A percentile compares a stretch with the other conserved stretches of the same genome.
These are phyloP conservation scores for Aquilaria malaccensis DNA, from an alignment of 345 rosid genomes.

Conservation along the genomic window DNA sequence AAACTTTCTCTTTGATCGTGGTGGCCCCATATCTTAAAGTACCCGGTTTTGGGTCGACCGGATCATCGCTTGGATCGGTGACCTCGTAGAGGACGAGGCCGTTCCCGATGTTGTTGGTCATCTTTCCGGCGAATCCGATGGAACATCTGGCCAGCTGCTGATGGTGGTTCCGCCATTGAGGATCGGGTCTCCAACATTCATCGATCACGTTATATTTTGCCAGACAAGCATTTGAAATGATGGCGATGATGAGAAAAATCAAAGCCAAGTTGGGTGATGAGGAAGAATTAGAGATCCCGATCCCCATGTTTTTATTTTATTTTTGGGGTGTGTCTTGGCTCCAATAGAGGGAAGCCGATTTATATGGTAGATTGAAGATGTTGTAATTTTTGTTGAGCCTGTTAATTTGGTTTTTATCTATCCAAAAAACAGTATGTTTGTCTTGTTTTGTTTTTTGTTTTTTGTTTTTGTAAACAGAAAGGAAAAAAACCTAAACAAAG, in stretches of 20 bases:
- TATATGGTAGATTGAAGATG: too few species aligned
- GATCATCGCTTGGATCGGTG: slow-evolving; percentile 58
- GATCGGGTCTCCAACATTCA: slow-evolving; percentile 54
- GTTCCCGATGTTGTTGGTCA: slow-evolving; percentile 52
- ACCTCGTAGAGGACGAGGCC: slow-evolving; percentile 31
- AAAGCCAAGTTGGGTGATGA: slow-evolving; percentile 5
- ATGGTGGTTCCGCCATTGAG: slow-evolving; percentile 40
- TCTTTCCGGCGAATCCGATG: slow-evolving; percentile 56
- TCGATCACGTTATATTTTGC: slow-evolving; percentile 56
- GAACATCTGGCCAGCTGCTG: slow-evolving; percentile 54
- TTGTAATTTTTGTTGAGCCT: too few species aligned
- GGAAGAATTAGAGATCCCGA: too few species aligned
- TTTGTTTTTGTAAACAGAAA: too few species aligned
- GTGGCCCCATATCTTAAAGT: slow-evolving; percentile 64
- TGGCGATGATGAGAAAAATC: slow-evolving; percentile 15
- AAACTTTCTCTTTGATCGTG: slow-evolving; percentile 41
- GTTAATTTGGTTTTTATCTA: too few species aligned
- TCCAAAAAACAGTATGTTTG: too few species aligned
- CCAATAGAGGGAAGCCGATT: too few species aligned
- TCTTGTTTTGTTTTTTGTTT: too few species aligned
- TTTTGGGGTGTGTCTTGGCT: too few species aligned
- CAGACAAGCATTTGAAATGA: not conserved
- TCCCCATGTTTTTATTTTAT: too few species aligned
- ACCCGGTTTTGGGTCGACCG: slow-evolving; percentile 57
- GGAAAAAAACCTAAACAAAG: too few species aligned